Percentiles rank a stretch among this genome's conserved stretches.
Conservation (phyloP, 257 asterid genomes). For the Forsythia suspensa region DNA sequence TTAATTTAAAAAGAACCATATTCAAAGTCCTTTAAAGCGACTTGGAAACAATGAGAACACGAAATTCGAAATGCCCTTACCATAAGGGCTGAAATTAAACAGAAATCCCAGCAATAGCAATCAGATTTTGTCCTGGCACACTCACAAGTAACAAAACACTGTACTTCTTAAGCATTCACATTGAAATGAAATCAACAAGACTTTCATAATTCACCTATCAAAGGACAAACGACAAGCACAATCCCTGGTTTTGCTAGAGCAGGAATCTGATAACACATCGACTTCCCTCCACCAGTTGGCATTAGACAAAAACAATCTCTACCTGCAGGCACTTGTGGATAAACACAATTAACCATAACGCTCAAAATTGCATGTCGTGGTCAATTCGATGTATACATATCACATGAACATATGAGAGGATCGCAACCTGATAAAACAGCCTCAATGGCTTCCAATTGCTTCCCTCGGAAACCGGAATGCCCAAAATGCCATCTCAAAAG, state of each 20-base stretch:
- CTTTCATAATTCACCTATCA: constrained; percentile 69
- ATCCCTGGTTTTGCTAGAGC: constrained; percentile 84
- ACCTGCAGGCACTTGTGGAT: constrained; percentile 40
- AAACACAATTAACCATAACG: constrained; percentile 5
- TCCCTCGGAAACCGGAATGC: constrained; percentile 82
- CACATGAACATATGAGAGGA: not conserved
- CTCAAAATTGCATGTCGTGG: not conserved
- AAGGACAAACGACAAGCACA: constrained; percentile 94
- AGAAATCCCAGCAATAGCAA: constrained; percentile 21
- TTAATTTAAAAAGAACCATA: constrained; percentile 17
- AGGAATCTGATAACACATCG: constrained; percentile 93
- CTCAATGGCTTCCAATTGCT: constrained; percentile 87
- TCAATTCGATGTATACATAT: not conserved
- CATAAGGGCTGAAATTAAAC: constrained; percentile 74
- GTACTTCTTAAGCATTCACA: constrained; percentile 51
- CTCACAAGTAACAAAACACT: constrained; percentile 38
- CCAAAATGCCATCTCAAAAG: constrained; percentile 98
- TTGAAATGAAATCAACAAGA: constrained; percentile 24
- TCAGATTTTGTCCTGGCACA: constrained; percentile 48
- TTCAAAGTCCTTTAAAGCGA: not conserved
- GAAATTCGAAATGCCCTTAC: constrained; percentile 39
- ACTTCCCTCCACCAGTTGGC: constrained; percentile 99
- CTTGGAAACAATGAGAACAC: constrained; percentile 9
- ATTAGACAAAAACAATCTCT: constrained; percentile 93
- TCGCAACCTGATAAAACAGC: constrained; percentile 86